A percentile compares a stretch with the other conserved stretches of the same genome.
phyloP scores from a whole-genome alignment of 106 monocot species.

The Chionographis japonica region DNA sequence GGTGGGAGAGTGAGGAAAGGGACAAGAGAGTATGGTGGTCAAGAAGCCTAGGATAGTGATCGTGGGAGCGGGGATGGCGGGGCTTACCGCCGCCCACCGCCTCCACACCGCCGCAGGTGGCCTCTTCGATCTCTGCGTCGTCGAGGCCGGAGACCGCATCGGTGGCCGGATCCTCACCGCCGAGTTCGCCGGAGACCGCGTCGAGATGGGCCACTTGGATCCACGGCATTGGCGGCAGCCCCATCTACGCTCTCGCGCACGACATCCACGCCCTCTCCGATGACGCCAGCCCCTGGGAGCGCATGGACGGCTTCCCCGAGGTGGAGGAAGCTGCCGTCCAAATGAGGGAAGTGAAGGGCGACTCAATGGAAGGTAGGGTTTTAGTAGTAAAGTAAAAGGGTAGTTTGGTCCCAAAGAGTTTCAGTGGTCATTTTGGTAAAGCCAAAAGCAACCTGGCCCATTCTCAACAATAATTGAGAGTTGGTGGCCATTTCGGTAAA shows the following conservation, averaged over 20 bases:
- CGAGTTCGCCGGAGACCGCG: slow-evolving; percentile 47
- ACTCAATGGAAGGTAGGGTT: too few relatives aligned
- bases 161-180: slow-evolving; percentile 64
- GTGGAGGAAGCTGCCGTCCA: too few relatives aligned
- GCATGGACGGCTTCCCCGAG: slow-evolving; percentile 50
- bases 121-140: slow-evolving; percentile 44
- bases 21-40: slow-evolving; percentile 29
- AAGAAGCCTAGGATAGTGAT: slow-evolving; percentile 60
- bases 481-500: too few relatives aligned
- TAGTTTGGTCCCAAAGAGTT: too few relatives aligned
- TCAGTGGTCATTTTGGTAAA: too few relatives aligned
- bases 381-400: too few relatives aligned
- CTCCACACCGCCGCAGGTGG: slow-evolving; percentile 28
- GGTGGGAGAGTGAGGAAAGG: background rate
- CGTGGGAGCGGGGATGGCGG: slow-evolving; percentile 68
- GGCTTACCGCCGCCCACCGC: slow-evolving; percentile 53
- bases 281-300: slow-evolving; percentile 36
- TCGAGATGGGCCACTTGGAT: slow-evolving; percentile 89
- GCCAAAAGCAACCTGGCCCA: too few relatives aligned
- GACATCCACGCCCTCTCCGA: slow-evolving; percentile 29
- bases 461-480: too few relatives aligned
- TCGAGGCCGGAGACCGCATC: slow-evolving; percentile 52
- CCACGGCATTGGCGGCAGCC: slow-evolving; percentile 71
- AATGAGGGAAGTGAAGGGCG: too few relatives aligned
- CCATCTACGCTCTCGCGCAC: slow-evolving; percentile 50